Conservation (phyloP, 2,329 filamentous ascomycete species). For the Hymenoscyphus salicellus region DNA sequence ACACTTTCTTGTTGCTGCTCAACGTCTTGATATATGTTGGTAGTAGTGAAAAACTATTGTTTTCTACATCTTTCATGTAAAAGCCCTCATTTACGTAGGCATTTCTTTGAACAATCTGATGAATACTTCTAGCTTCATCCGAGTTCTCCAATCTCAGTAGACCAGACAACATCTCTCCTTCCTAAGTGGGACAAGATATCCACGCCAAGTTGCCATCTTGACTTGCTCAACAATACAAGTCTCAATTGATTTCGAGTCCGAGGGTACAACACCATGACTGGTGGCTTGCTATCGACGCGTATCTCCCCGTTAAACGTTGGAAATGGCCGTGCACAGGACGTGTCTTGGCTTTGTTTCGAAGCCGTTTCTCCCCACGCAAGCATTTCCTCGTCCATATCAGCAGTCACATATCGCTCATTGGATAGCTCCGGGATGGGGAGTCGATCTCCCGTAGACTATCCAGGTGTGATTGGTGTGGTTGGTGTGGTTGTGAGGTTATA, state of each 20-base stretch:
- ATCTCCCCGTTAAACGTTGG: no score
- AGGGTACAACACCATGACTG: no score
- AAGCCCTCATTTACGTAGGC: not conserved
- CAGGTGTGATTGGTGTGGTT: not conserved
- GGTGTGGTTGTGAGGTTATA: not conserved
- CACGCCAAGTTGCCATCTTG: not conserved
- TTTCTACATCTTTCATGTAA: not conserved
- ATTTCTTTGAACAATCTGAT: not conserved
- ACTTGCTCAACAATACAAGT: not conserved
- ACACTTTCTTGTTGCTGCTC: no score
- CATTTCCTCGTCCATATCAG: not conserved
- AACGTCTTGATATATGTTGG: no score
- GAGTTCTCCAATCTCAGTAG: not conserved
- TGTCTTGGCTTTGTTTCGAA: slow-evolving; percentile 12
- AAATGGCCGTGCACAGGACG: not conserved
- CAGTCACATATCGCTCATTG: not conserved
- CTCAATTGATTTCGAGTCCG: no score
- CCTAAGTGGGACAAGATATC: not conserved
- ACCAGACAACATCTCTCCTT: not conserved
- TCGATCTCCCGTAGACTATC: not conserved
- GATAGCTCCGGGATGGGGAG: not conserved
- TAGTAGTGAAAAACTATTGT: not conserved
- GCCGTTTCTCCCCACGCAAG: slow-evolving; percentile 7
- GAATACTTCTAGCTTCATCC: not conserved
- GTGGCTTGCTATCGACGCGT: no score